Evolutionary conservation across 2,329 filamentous ascomycete genomes (phyloP), one percentile per base, ranked within the genome.

Genomic region (Trichoderma lentiforme): DNA sequence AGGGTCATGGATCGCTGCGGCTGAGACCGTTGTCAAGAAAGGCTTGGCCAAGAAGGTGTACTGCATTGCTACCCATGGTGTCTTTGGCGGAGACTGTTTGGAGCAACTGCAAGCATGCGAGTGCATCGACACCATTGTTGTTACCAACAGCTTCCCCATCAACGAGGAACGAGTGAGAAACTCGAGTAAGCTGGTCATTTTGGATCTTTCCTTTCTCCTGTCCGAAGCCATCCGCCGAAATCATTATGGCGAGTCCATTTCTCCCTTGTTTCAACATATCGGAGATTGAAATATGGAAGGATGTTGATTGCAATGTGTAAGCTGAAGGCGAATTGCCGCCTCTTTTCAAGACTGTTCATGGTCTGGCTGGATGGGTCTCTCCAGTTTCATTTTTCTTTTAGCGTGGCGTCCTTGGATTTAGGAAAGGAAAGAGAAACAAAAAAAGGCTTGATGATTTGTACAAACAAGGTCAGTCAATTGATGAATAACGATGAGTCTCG

Each of bases 121-220:
- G 77, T 97, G 94, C 83, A 98, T 99, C 79, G 92, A 98, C 80
- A 88, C 91, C 77, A 95, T 99, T 76, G 90, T 99, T 70, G 95
- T 98, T 77, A 99, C 96, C 39, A 98, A 99, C 84, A 97, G 95
- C 71, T 98, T 98, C 81, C 96, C 96, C 3, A 97, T 99, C 75
- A 88, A 91, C 26, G 90, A 91, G 71, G 90, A 93, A 75, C 91
- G 92, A 81, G 86, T 89, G 39, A 89, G 86, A 76, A 89, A 88
- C 72, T 91, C 90, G 67, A 91, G 88, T 83, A 99, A 99, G 86
- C 87, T 99, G 77, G 90, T 97, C 71, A 88, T 98, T 39, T 89
- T 99, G 72, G 95, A 98, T 78, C 88, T 99, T 18, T 97, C 95
- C 30, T 93, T 91, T 79, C 85, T 99, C 66, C 86, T 99, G 53